These are phyloP conservation scores for Jaenimonas drosophilae DNA, from an alignment of 208 protist species.

Conservation along the genomic window DNA sequence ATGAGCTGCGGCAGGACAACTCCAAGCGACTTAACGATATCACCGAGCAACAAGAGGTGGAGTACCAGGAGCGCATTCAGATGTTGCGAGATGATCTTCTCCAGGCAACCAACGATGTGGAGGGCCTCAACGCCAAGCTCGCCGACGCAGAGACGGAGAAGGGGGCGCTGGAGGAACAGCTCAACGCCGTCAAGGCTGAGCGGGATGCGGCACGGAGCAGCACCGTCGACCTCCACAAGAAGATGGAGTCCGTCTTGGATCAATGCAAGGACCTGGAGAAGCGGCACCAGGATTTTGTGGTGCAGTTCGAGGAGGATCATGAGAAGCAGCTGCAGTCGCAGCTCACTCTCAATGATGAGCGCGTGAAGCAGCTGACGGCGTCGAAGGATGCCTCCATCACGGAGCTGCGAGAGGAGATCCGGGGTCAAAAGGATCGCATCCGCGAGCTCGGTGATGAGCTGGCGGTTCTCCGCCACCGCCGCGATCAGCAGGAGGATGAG, in stretches of 20 bases:
- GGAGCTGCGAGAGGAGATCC: conserved; percentile 43
- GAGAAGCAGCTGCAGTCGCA: conserved; percentile 30
- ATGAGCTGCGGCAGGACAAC: conserved; percentile 51
- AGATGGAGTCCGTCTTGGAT: conserved; percentile 4
- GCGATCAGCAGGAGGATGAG: conserved; percentile 35
- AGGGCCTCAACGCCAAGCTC: conserved; percentile 13
- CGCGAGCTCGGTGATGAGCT: conserved; percentile 38
- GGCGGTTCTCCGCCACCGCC: conserved; percentile 29
- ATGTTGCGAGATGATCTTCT: conserved; percentile 50
- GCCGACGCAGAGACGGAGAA: conserved; percentile 15
- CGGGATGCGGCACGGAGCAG: conserved; percentile 9
- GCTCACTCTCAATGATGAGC: conserved; percentile 31
- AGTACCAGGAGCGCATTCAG: conserved; percentile 42
- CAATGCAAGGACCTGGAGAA: conserved; percentile 28
- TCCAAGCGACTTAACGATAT: conserved; percentile 36
- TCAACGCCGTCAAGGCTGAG: conserved; percentile 5
- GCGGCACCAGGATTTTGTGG: conserved; percentile 34
- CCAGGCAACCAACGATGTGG: conserved; percentile 8
- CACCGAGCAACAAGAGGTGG: conserved; percentile 38
- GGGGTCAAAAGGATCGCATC: conserved; percentile 27
- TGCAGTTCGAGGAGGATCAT: conserved; percentile 20
- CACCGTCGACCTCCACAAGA: conserved; percentile 5
- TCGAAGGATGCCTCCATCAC: conserved; percentile 43
- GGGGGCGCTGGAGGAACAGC: conserved; percentile 11
- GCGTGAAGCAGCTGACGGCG: conserved; percentile 22